A percentile compares a stretch with the other conserved stretches of the same genome.
These are phyloP conservation scores for Gymnopilus junonius DNA, from an alignment of 768 basidiomycete genomes.

Conservation along the genomic window DNA sequence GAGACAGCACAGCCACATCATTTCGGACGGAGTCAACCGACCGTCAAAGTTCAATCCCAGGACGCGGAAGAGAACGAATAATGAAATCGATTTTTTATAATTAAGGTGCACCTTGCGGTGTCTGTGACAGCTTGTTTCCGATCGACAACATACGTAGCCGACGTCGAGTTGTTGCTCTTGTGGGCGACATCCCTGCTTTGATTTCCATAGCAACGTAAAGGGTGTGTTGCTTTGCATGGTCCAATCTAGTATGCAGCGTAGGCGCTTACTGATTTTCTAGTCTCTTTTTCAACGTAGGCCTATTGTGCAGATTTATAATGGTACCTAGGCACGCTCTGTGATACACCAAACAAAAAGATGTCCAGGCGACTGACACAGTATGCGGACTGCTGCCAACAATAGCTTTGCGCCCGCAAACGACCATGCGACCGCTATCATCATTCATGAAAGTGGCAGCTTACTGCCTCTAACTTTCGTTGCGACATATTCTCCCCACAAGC, in stretches of 20 bases:
- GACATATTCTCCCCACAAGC: not conserved
- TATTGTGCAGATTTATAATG: not conserved
- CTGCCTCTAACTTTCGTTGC: not conserved
- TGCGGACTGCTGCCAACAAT: not conserved
- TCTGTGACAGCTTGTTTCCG: no score
- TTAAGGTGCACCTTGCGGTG: no score
- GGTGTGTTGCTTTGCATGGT: no score
- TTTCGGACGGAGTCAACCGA: no score
- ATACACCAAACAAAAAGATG: not conserved
- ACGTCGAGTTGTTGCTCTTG: not conserved
- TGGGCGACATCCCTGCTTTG: not conserved
- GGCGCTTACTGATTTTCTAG: not conserved
- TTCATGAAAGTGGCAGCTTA: not conserved
- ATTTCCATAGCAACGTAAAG: not conserved
- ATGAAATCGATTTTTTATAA: no score
- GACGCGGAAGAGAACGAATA: no score
- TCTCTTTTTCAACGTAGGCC: not conserved
- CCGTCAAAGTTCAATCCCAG: no score
- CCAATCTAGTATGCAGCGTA: not conserved
- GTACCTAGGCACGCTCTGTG: not conserved
- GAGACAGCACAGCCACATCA: no score
- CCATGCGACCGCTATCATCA: no score
- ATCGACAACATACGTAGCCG: not conserved
- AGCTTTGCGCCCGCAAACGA: not conserved
- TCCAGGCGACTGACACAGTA: not conserved